phyloP scores from a whole-genome alignment of 1,284 basidiomycete genomes.

The Omphalotus olearius region DNA sequence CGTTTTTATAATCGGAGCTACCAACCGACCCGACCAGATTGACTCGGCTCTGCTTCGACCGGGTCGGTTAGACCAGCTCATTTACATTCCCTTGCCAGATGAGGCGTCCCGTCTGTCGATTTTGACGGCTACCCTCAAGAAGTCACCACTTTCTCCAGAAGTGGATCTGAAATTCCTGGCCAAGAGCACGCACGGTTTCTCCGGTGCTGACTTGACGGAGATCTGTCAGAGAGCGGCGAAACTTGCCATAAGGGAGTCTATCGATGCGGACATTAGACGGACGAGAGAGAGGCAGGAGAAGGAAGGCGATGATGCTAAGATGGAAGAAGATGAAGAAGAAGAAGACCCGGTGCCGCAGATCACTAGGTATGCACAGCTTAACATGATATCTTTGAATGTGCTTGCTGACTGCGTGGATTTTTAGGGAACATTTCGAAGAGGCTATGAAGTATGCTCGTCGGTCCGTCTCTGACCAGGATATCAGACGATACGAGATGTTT shows the following conservation, averaged over 20 bases:
- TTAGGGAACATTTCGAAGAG: slow-evolving; percentile 92
- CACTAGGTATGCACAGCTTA: slow-evolving; percentile 51
- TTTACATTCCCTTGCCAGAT: slow-evolving; percentile 93
- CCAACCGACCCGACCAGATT: slow-evolving; percentile 99
- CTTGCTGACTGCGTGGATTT: slow-evolving; percentile 10
- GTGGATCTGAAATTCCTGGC: slow-evolving; percentile 89
- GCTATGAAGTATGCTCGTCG: slow-evolving; percentile 93
- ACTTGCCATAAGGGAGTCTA: slow-evolving; percentile 92
- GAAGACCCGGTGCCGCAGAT: slow-evolving; percentile 98
- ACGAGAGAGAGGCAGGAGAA: slow-evolving; percentile 81
- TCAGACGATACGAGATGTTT: slow-evolving; percentile 93
- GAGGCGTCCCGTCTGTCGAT: slow-evolving; percentile 90
- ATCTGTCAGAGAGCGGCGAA: slow-evolving; percentile 98
- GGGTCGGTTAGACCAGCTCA: slow-evolving; percentile 95
- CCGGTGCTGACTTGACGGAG: slow-evolving; percentile 98
- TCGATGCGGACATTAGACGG: slow-evolving; percentile 86
- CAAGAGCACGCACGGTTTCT: slow-evolving; percentile 96
- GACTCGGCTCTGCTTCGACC: slow-evolving; percentile 96
- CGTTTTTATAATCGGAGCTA: slow-evolving; percentile 98
- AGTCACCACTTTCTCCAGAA: slow-evolving; percentile 84
- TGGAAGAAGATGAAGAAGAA: slow-evolving; percentile 71
- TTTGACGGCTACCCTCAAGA: slow-evolving; percentile 88
- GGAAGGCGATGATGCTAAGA: slow-evolving; percentile 68
- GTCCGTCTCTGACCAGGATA: slow-evolving; percentile 92
- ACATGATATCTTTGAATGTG: slow-evolving; percentile 4